Conservation (phyloP, 2,329 filamentous ascomycete species). For the Microcyclosporella mali region DNA sequence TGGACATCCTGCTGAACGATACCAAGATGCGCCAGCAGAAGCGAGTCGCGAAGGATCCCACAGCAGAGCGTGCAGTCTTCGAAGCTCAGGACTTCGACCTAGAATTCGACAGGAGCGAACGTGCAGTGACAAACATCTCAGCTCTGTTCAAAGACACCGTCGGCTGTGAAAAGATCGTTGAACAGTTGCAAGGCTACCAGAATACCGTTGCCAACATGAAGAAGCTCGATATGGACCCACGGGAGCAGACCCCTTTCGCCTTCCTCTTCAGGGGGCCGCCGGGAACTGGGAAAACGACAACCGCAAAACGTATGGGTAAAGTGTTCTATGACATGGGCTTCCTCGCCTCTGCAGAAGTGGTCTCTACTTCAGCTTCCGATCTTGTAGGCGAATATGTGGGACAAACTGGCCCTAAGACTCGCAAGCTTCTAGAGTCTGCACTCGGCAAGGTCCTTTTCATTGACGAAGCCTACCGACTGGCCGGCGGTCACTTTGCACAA, state of each 20-base stretch:
- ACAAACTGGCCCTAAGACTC: conserved; percentile 62
- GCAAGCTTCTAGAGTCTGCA: conserved; percentile 53
- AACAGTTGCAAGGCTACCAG: conserved; percentile 51
- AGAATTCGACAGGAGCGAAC: conserved; percentile 50
- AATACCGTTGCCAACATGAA: conserved; percentile 48
- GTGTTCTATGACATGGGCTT: conserved; percentile 71
- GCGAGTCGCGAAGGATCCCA: conserved; percentile 31
- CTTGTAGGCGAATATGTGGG: conserved; percentile 64
- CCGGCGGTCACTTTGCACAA: conserved; percentile 50
- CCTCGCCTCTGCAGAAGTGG: conserved; percentile 52
- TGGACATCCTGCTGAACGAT: conserved; percentile 60
- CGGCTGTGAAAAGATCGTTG: conserved; percentile 52
- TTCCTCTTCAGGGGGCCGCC: conserved; percentile 64
- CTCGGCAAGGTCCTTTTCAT: conserved; percentile 64
- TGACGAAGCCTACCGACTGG: conserved; percentile 65
- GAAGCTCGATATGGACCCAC: conserved; percentile 48
- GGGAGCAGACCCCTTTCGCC: conserved; percentile 56
- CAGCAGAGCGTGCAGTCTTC: conserved; percentile 28
- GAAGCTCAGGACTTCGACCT: conserved; percentile 52
- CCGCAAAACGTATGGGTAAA: conserved; percentile 66
- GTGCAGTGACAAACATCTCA: conserved; percentile 44
- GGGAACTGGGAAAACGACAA: conserved; percentile 68
- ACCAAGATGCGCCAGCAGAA: conserved; percentile 51
- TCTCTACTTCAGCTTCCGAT: conserved; percentile 63
- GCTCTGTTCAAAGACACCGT: conserved; percentile 54